Percentiles rank a stretch among this genome's conserved stretches.
These are phyloP conservation scores for Aspergillus sp. DNA, from an alignment of 2,329 filamentous ascomycete genomes.

Conservation along the genomic window DNA sequence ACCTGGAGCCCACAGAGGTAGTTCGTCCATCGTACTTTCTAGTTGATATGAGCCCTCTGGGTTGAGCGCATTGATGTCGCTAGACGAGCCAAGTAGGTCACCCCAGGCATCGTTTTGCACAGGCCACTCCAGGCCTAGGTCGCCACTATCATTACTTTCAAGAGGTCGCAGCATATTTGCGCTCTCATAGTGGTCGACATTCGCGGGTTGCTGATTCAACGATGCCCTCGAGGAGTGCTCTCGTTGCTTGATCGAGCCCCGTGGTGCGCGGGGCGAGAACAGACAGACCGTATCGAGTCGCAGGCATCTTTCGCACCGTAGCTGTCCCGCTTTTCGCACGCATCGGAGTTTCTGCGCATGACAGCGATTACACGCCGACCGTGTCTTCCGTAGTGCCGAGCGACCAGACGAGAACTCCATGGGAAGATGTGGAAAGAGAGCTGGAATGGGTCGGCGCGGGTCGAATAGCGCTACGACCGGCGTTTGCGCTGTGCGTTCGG, in stretches of 20 bases:
- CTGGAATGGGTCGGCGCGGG: neutral
- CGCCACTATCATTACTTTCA: neutral
- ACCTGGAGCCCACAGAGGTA: neutral
- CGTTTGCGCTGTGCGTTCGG: neutral
- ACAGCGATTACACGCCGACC: conserved; percentile 1
- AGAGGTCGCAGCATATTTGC: neutral
- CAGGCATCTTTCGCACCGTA: neutral
- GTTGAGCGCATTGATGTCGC: neutral
- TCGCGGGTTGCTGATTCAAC: neutral
- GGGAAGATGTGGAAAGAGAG: neutral
- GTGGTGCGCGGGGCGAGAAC: neutral
- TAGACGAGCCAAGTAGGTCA: neutral
- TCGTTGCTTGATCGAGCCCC: neutral
- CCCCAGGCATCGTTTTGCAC: neutral
- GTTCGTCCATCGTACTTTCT: neutral
- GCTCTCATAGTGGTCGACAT: neutral
- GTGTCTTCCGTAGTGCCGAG: neutral
- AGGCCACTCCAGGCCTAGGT: neutral
- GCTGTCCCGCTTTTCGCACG: neutral
- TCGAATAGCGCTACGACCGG: neutral
- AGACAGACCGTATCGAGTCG: neutral
- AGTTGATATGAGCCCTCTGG: neutral
- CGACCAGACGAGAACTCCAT: neutral
- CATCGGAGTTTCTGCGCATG: conserved; percentile 3
- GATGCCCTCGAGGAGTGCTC: neutral